Conservation (phyloP, 768 basidiomycete species). For the Collybia sp. region DNA sequence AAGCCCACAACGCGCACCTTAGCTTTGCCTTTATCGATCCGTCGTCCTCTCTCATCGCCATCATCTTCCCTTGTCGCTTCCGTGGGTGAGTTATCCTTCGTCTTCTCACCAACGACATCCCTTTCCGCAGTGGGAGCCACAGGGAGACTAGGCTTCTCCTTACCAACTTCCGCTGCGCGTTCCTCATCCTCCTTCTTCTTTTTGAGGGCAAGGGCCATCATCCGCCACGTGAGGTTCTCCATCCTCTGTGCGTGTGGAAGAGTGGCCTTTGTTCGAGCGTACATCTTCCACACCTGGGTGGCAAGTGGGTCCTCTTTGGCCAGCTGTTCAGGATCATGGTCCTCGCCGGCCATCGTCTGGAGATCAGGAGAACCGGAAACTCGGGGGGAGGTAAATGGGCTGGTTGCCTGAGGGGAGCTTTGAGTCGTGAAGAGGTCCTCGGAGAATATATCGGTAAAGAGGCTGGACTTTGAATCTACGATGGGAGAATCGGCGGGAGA, state of each 20-base stretch:
- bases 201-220: slow-evolving; percentile 95
- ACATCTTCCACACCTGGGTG: slow-evolving; percentile 97
- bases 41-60: slow-evolving; percentile 59
- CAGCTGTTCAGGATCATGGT: slow-evolving; percentile 55
- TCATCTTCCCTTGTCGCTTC: slow-evolving; percentile 14
- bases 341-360: slow-evolving; percentile 35
- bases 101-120: slow-evolving; percentile 10
- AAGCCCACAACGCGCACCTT: slow-evolving; percentile 79
- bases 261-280: slow-evolving; percentile 82
- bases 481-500: slow-evolving; percentile 32
- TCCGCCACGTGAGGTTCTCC: slow-evolving; percentile 97
- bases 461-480: slow-evolving; percentile 52
- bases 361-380: slow-evolving; percentile 69
- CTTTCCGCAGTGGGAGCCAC: slow-evolving; percentile 9
- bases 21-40: slow-evolving; percentile 77
- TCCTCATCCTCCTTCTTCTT: slow-evolving; percentile 80
- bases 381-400: slow-evolving; percentile 60
- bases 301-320: slow-evolving; percentile 88
- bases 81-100: slow-evolving; percentile 11
- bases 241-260: slow-evolving; percentile 91
- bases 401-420: slow-evolving; percentile 39
- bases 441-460: slow-evolving; percentile 67
- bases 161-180: slow-evolving; percentile 10
- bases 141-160: slow-evolving; percentile 10
- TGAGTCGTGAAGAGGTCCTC: slow-evolving; percentile 56